Conservation (phyloP, 345 rosid genomes). For the Rhizophora mangle region DNA sequence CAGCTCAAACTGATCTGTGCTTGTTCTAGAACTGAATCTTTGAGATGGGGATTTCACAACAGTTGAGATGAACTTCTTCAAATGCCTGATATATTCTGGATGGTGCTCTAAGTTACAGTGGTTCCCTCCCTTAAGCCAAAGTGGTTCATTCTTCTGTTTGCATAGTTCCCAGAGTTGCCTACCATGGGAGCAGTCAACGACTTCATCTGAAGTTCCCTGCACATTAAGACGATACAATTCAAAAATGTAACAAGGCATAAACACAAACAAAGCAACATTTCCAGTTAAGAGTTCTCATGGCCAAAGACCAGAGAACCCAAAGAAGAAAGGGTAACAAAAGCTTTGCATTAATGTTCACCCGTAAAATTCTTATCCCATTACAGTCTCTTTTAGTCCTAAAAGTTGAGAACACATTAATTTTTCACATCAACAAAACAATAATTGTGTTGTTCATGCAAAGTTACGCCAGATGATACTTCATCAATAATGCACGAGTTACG, state of each 20-base stretch:
- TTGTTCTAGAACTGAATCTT: conserved; percentile 59
- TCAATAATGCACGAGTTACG: too few relatives aligned
- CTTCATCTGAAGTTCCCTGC: conserved; percentile 90
- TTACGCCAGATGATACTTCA: too few relatives aligned
- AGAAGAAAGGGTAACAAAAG: too few relatives aligned
- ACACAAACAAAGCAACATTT: too few relatives aligned
- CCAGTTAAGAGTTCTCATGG: too few relatives aligned
- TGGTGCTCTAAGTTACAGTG: conserved; percentile 80
- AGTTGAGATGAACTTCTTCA: conserved; percentile 68
- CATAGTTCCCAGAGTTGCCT: conserved; percentile 95
- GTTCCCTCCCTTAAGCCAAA: conserved; percentile 87
- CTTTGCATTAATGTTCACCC: too few relatives aligned
- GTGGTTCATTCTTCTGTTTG: conserved; percentile 84
- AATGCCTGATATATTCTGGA: conserved; percentile 81
- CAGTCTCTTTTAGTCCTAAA: too few relatives aligned
- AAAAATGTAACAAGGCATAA: neutral
- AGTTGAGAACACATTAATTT: too few relatives aligned
- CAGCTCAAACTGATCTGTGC: conserved; percentile 50
- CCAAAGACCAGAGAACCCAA: too few relatives aligned
- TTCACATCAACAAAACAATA: too few relatives aligned
- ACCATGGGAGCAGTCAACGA: conserved; percentile 89
- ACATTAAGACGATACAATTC: conserved; percentile 11
- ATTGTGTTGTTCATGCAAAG: too few relatives aligned
- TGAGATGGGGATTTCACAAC: conserved; percentile 67
- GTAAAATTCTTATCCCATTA: too few relatives aligned